phyloP scores from a whole-genome alignment of 2,329 filamentous ascomycete species.

The Fusarium incarnatum region DNA sequence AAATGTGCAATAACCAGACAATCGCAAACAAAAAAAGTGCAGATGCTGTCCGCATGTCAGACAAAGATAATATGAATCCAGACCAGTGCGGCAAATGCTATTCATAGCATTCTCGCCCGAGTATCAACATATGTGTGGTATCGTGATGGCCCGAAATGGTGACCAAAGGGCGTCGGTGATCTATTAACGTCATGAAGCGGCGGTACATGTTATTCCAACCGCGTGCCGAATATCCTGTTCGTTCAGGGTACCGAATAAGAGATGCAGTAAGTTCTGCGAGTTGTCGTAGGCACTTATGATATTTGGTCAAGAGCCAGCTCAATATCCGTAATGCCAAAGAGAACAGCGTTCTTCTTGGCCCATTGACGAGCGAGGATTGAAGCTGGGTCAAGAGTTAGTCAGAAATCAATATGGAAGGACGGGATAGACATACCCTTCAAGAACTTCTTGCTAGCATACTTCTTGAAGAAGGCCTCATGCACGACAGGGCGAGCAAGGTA shows the following conservation, averaged over 20 bases:
- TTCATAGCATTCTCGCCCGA: conserved; percentile 25
- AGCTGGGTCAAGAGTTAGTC: conserved; percentile 63
- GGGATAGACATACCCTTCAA: conserved; percentile 81
- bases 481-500: conserved; percentile 91
- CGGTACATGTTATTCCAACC: conserved; percentile 49
- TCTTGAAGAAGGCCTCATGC: conserved; percentile 99
- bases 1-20: conserved; percentile 52
- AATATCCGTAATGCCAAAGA: conserved; percentile 66
- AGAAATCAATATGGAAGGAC: background rate
- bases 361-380: conserved; percentile 92
- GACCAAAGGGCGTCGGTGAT: conserved; percentile 44
- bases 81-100: conserved; percentile 33
- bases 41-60: conserved; percentile 42
- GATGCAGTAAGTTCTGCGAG: conserved; percentile 17
- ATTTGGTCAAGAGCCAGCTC: conserved; percentile 63
- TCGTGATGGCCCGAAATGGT: conserved; percentile 41
- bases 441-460: conserved; percentile 99
- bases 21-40: conserved; percentile 42
- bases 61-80: conserved; percentile 49
- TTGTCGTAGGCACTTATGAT: conserved; percentile 45
- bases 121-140: conserved; percentile 36
- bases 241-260: conserved; percentile 35
- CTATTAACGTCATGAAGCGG: conserved; percentile 52
- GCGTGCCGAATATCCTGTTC: conserved; percentile 47
- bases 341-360: conserved; percentile 82